A percentile compares a stretch with the other conserved stretches of the same genome.
These are phyloP conservation scores for Tetragonia tetragonoides DNA, from an alignment of 148 eudicot genomes.

Conservation along the genomic window DNA sequence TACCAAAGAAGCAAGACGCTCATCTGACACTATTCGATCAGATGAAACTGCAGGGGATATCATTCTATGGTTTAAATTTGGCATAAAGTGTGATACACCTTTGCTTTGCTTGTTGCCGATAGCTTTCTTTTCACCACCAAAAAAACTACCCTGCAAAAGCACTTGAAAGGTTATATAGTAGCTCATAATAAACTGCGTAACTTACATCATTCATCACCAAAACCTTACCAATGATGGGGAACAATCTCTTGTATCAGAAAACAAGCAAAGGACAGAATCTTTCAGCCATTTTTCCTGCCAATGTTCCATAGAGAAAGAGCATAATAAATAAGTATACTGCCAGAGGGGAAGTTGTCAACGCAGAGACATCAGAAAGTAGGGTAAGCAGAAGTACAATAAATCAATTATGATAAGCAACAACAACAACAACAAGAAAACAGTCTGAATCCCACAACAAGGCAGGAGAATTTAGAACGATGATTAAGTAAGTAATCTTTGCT, in stretches of 20 bases:
- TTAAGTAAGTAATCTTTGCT: too few relatives aligned
- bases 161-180: conserved; percentile 14
- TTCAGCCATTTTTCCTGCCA: conserved; percentile 72
- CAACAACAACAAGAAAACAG: not conserved
- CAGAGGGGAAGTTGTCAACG: not conserved
- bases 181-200: not conserved
- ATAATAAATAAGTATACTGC: not conserved
- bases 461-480: too few relatives aligned
- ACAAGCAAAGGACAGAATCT: conserved; percentile 54
- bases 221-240: conserved; percentile 78
- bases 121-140: conserved; percentile 58
- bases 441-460: too few relatives aligned
- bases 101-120: conserved; percentile 48
- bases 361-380: not conserved
- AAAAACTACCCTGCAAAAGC: conserved; percentile 63
- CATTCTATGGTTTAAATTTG: conserved; percentile 48
- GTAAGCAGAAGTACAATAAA: not conserved
- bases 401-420: too few relatives aligned
- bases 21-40: conserved; percentile 57
- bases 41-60: conserved; percentile 47
- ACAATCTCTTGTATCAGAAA: conserved; percentile 83
- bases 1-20: conserved; percentile 41
- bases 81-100: conserved; percentile 36
- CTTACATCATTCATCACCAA: conserved; percentile 12
- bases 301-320: not conserved